These are phyloP conservation scores for Wickerhamomyces xylosicus DNA, from an alignment of 805 yeast genomes.

Conservation along the genomic window DNA sequence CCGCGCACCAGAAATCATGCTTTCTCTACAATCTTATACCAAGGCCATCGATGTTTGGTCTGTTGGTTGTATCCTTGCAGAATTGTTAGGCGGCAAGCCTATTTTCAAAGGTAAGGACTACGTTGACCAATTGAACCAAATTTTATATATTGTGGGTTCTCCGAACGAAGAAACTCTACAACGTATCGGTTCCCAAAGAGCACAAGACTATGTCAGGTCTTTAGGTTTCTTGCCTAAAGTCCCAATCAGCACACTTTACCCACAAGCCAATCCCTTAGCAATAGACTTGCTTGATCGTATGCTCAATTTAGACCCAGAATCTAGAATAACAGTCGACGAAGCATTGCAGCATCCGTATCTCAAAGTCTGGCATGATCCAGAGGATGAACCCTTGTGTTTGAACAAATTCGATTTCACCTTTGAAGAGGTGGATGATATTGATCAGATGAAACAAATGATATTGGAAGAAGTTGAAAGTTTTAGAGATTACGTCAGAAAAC, in stretches of 20 bases:
- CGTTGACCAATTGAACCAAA: slow-evolving; percentile 88
- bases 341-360: slow-evolving; percentile 87
- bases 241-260: slow-evolving; percentile 63
- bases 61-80: slow-evolving; percentile 94
- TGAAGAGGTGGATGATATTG: slow-evolving; percentile 76
- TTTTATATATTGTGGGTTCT: slow-evolving; percentile 81
- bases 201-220: slow-evolving; percentile 84
- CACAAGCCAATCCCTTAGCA: slow-evolving; percentile 81
- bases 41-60: slow-evolving; percentile 98
- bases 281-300: slow-evolving; percentile 68
- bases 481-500: slow-evolving; percentile 73
- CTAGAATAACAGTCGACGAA: slow-evolving; percentile 78
- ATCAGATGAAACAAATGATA: slow-evolving; percentile 64
- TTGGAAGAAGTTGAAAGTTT: slow-evolving; percentile 70
- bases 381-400: slow-evolving; percentile 80
- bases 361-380: slow-evolving; percentile 85
- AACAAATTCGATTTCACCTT: slow-evolving; percentile 74
- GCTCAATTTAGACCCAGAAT: slow-evolving; percentile 79
- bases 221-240: slow-evolving; percentile 75
- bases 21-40: slow-evolving; percentile 87
- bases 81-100: slow-evolving; percentile 82
- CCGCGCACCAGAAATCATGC: slow-evolving; percentile 96
- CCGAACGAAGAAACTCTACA: slow-evolving; percentile 65
- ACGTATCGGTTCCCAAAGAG: slow-evolving; percentile 75
- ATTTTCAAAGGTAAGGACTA: slow-evolving; percentile 93